phyloP scores from a whole-genome alignment of 441 rosid genomes.

The Hura crepitans region DNA sequence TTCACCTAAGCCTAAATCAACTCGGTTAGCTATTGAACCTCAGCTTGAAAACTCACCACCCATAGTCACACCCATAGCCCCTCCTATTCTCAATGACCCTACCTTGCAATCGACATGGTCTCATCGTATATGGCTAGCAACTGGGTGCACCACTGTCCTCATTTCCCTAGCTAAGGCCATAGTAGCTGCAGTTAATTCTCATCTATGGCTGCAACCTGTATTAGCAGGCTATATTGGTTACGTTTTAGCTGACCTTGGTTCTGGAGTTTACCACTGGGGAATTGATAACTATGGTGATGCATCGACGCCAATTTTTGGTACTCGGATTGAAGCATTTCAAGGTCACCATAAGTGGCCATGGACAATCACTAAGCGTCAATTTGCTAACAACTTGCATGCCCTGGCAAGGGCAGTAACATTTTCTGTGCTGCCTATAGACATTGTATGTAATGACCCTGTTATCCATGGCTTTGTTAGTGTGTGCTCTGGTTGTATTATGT shows the following conservation, averaged over 20 bases:
- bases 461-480: conserved; percentile 47
- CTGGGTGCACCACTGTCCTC: conserved; percentile 61
- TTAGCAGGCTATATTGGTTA: conserved; percentile 68
- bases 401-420: conserved; percentile 52
- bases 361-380: conserved; percentile 72
- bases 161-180: conserved; percentile 58
- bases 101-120: conserved; percentile 62
- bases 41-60: conserved; percentile 20
- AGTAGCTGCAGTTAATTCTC: conserved; percentile 40
- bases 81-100: conserved; percentile 47
- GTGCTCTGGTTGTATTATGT: conserved; percentile 71
- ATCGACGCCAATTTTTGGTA: conserved; percentile 62
- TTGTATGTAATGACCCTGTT: conserved; percentile 42
- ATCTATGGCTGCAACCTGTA: conserved; percentile 51
- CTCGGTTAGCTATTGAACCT: conserved; percentile 29
- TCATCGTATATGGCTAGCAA: conserved; percentile 65
- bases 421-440: conserved; percentile 49
- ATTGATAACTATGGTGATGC: conserved; percentile 77
- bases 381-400: conserved; percentile 82
- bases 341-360: conserved; percentile 94
- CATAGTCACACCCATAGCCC: conserved; percentile 12
- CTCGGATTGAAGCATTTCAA: conserved; percentile 78
- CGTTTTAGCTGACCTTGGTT: conserved; percentile 69
- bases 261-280: conserved; percentile 90
- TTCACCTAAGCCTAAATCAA: conserved; percentile 29